Evolutionary conservation across 257 asterid species (phyloP).

Genomic region (Perilla frutescens): DNA sequence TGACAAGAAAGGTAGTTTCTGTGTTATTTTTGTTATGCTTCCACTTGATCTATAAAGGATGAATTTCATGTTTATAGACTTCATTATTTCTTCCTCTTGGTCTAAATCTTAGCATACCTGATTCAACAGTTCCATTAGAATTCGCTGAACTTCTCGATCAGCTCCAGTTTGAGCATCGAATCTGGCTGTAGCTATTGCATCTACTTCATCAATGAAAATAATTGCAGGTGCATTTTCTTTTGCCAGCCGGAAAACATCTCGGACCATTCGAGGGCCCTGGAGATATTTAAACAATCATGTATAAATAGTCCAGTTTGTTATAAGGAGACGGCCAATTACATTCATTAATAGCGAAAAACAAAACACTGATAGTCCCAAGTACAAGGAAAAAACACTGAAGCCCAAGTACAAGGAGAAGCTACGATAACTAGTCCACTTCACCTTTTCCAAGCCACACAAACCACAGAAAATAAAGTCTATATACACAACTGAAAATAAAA

Average conservation of each 20-base stretch:
- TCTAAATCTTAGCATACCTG: slow-evolving; percentile 52
- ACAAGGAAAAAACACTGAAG: no score
- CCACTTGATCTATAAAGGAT: background rate
- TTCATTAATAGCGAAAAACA: background rate
- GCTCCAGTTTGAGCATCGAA: slow-evolving; percentile 95
- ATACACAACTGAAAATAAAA: no score
- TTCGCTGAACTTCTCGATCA: slow-evolving; percentile 91
- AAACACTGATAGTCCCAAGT: background rate
- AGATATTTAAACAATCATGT: slow-evolving; percentile 10
- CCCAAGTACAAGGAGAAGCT: no score
- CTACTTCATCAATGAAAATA: slow-evolving; percentile 87
- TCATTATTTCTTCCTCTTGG: background rate
- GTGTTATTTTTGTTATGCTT: background rate
- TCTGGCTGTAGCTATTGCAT: slow-evolving; percentile 89
- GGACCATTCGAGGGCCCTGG: slow-evolving; percentile 91
- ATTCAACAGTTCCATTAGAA: slow-evolving; percentile 81
- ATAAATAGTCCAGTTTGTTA: background rate
- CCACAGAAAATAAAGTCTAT: slow-evolving; percentile 6
- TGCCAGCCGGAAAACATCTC: slow-evolving; percentile 87
- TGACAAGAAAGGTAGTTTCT: background rate
- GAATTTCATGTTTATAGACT: background rate
- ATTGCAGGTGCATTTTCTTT: slow-evolving; percentile 94
- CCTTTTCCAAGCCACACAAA: background rate
- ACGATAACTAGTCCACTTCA: background rate
- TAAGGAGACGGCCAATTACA: background rate